Conservation (phyloP, 495 filamentous ascomycete species). For the Letharia lupina region DNA sequence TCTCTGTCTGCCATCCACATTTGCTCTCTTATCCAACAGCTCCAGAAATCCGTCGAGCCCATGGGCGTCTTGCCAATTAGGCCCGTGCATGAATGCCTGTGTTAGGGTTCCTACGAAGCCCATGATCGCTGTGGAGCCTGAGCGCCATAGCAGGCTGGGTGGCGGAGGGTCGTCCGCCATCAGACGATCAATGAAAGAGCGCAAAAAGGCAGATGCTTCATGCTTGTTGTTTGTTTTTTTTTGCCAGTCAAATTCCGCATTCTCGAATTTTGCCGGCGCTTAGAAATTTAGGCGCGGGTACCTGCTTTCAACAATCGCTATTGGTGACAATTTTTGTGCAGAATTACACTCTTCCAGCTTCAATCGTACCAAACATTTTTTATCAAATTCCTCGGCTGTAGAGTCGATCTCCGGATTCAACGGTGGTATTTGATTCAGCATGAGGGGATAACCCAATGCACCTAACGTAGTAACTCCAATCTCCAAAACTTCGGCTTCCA, state of each 20-base stretch:
- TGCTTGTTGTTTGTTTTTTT: neutral
- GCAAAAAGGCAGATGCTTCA: neutral
- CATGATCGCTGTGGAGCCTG: constrained; percentile 47
- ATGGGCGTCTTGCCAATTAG: constrained; percentile 48
- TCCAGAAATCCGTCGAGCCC: constrained; percentile 68
- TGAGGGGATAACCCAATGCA: no score
- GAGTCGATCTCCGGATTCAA: no score
- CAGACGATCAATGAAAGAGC: neutral
- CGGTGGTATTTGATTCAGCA: no score
- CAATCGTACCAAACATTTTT: no score
- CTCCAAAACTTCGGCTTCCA: no score
- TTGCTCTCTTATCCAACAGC: constrained; percentile 61
- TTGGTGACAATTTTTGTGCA: no score
- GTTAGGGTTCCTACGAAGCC: constrained; percentile 40
- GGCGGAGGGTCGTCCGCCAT: constrained; percentile 19
- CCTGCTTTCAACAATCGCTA: no score
- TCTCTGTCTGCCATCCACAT: constrained; percentile 58
- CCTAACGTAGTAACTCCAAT: no score
- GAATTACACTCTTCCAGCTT: no score
- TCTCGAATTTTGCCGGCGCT: neutral
- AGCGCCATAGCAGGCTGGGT: constrained; percentile 46
- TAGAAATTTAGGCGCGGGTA: neutral
- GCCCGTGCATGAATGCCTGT: constrained; percentile 38
- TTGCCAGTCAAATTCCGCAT: no score
- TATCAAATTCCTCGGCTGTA: no score